These are phyloP conservation scores for Allomyces macrogynus DNA, from an alignment of 192 early-diverging fungal genomes.

Conservation along the genomic window DNA sequence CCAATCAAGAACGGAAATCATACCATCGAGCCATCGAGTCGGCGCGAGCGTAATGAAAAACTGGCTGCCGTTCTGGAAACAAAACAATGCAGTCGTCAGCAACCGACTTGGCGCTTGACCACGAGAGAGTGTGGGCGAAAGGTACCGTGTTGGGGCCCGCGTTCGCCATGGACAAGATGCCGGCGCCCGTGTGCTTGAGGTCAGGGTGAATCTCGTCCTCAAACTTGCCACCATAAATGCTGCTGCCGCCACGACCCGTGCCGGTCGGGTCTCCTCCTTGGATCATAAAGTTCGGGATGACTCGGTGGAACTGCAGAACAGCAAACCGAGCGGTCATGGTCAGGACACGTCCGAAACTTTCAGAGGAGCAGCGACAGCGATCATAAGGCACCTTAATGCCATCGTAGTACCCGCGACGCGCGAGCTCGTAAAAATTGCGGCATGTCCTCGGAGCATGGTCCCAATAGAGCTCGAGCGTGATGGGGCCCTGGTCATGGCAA, in stretches of 20 bases:
- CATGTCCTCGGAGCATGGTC: conserved; percentile 61
- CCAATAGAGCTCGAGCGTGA: conserved; percentile 68
- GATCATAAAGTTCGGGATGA: conserved; percentile 81
- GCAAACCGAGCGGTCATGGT: background rate
- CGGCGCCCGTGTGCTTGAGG: conserved; percentile 68
- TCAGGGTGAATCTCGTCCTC: conserved; percentile 58
- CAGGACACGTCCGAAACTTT: too few relatives aligned
- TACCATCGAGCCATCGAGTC: conserved; percentile 73
- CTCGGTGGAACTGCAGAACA: conserved; percentile 42
- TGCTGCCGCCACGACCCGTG: conserved; percentile 68
- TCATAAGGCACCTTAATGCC: conserved; percentile 29
- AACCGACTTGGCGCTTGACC: background rate
- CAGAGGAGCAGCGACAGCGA: too few relatives aligned
- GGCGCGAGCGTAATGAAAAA: conserved; percentile 81
- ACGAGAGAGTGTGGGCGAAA: background rate
- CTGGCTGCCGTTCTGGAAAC: conserved; percentile 14
- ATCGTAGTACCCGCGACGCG: conserved; percentile 44
- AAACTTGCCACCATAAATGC: conserved; percentile 74
- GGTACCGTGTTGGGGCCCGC: conserved; percentile 32
- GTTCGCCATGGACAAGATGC: conserved; percentile 80
- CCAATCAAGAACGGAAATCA: conserved; percentile 30
- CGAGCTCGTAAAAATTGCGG: conserved; percentile 66
- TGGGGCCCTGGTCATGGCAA: conserved; percentile 18
- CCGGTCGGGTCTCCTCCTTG: conserved; percentile 95
- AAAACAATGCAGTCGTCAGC: background rate